Percentiles rank a stretch among this genome's conserved stretches.
These are phyloP conservation scores for Xylaria sp. DNA, from an alignment of 495 filamentous ascomycete genomes.

Conservation along the genomic window DNA sequence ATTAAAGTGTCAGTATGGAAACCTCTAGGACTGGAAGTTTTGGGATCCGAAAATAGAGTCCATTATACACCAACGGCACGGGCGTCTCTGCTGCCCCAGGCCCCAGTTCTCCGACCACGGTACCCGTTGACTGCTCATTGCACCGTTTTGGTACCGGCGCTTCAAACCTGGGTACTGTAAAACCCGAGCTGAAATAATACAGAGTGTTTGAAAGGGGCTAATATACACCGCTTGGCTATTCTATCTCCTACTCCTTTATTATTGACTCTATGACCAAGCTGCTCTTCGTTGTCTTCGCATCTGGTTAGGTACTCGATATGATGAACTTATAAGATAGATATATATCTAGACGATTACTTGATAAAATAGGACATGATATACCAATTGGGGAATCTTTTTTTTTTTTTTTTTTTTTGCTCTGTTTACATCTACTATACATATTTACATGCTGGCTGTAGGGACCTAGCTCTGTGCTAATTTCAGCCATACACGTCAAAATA, in stretches of 20 bases:
- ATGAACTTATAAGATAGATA: background rate
- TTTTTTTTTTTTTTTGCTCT: background rate
- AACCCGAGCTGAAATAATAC: too few species aligned
- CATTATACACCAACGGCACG: too few species aligned
- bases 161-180: too few species aligned
- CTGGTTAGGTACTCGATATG: background rate
- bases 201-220: background rate
- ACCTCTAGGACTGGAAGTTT: too few species aligned
- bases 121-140: too few species aligned
- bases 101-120: too few species aligned
- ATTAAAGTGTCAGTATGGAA: too few species aligned
- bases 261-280: background rate
- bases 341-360: background rate
- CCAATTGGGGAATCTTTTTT: background rate
- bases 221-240: background rate
- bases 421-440: background rate
- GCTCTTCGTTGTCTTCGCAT: background rate
- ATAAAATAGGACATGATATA: background rate
- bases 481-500: background rate
- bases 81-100: too few species aligned
- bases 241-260: background rate
- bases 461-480: background rate
- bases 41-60: too few species aligned
- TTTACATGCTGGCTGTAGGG: background rate
- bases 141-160: too few species aligned